Evolutionary conservation across 2,329 filamentous ascomycete species (phyloP).

Genomic region (Plenodomus tracheiphilus): DNA sequence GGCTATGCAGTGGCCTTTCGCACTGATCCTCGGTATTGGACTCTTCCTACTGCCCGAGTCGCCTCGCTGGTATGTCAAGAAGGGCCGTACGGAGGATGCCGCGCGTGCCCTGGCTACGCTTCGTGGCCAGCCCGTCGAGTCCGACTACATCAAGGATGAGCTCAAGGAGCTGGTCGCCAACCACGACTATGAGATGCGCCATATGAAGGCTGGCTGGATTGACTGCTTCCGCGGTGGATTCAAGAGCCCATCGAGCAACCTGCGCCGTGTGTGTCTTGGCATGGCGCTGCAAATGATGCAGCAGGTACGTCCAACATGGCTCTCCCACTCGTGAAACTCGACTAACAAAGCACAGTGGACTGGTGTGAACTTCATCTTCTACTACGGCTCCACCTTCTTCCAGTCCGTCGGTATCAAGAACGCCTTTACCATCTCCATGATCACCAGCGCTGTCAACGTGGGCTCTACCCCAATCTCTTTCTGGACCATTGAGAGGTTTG

Average conservation of each 20-base stretch:
- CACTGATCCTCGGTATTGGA: constrained; percentile 71
- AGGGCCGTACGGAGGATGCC: constrained; percentile 68
- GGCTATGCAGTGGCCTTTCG: constrained; percentile 78
- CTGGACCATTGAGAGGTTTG: constrained; percentile 80
- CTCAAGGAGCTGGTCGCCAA: constrained; percentile 87
- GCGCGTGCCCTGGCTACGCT: constrained; percentile 65
- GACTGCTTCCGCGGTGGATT: constrained; percentile 64
- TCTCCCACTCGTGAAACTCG: not conserved
- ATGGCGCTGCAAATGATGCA: constrained; percentile 56
- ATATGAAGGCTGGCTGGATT: constrained; percentile 66
- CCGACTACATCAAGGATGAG: constrained; percentile 76
- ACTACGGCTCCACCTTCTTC: constrained; percentile 78
- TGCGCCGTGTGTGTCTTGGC: constrained; percentile 53
- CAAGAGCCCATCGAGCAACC: constrained; percentile 54
- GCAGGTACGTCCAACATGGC: constrained; percentile 36
- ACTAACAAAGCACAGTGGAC: not conserved
- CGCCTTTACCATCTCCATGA: constrained; percentile 79
- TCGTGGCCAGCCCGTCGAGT: constrained; percentile 73
- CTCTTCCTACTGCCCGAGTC: constrained; percentile 81
- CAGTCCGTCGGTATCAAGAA: constrained; percentile 73
- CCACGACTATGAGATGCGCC: constrained; percentile 72
- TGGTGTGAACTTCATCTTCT: constrained; percentile 25
- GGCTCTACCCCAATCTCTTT: constrained; percentile 84
- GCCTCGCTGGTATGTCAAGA: constrained; percentile 83
- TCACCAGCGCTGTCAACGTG: constrained; percentile 89